Conservation (phyloP, 208 protist genomes). For the Trypanosoma caninum region DNA sequence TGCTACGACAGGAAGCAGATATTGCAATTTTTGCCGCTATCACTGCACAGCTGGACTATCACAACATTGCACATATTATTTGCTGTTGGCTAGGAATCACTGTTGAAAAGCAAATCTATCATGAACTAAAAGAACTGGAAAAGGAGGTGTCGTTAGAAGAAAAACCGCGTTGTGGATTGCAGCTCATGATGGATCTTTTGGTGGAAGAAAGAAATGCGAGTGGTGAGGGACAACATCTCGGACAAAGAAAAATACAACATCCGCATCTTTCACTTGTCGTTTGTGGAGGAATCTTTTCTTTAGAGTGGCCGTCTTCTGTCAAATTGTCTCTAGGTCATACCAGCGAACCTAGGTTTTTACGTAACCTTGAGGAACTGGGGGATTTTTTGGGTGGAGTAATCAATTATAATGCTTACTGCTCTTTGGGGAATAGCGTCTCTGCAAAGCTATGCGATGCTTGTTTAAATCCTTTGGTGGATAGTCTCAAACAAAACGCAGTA, state of each 20-base stretch:
- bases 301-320: slow-evolving; percentile 13
- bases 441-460: not conserved
- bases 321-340: not conserved
- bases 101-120: not conserved
- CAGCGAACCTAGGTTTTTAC: not conserved
- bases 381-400: slow-evolving; percentile 19
- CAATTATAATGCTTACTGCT: not conserved
- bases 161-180: slow-evolving; percentile 32
- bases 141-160: slow-evolving; percentile 35
- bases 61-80: slow-evolving; percentile 4
- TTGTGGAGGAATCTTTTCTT: slow-evolving; percentile 29
- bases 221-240: not conserved
- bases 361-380: not conserved
- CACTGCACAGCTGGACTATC: slow-evolving; percentile 5
- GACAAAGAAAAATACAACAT: not conserved
- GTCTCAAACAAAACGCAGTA: slow-evolving; percentile 16
- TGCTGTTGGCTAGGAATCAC: slow-evolving; percentile 12
- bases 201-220: slow-evolving; percentile 23
- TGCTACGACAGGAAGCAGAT: slow-evolving; percentile 9
- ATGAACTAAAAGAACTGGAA: slow-evolving; percentile 8
- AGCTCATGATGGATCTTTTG: slow-evolving; percentile 46
- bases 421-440: not conserved
- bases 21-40: slow-evolving; percentile 12
- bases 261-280: slow-evolving; percentile 46
- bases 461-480: slow-evolving; percentile 4